Evolutionary conservation across 805 yeast species (phyloP).

Genomic region (Myxozyma nipponensis): DNA sequence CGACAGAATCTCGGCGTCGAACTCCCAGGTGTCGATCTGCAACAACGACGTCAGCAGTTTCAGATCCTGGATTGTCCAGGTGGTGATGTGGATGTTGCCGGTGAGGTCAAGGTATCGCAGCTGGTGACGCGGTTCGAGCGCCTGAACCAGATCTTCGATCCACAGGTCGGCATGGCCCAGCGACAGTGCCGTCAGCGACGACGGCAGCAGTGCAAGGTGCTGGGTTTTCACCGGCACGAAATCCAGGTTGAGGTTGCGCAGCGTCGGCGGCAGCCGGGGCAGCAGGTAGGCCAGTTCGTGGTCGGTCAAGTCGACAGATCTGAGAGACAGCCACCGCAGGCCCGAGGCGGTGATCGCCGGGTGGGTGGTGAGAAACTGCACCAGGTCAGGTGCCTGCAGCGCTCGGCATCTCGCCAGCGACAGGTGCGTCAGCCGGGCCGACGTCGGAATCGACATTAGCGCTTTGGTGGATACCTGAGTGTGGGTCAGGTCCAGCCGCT

Average conservation of each 20-base stretch:
- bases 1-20: constrained; percentile 35
- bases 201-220: constrained; percentile 36
- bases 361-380: constrained; percentile 66
- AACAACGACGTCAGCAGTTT: constrained; percentile 46
- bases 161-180: constrained; percentile 35
- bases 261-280: constrained; percentile 41
- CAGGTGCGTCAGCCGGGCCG: constrained; percentile 66
- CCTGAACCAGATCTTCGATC: constrained; percentile 29
- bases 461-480: constrained; percentile 69
- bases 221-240: constrained; percentile 55
- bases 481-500: constrained; percentile 73
- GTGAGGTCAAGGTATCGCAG: constrained; percentile 63
- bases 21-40: constrained; percentile 61
- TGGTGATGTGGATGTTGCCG: constrained; percentile 55
- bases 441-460: constrained; percentile 51
- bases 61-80: constrained; percentile 56
- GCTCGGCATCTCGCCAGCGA: constrained; percentile 43
- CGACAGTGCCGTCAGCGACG: constrained; percentile 33
- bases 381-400: constrained; percentile 60
- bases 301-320: constrained; percentile 52
- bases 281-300: constrained; percentile 50
- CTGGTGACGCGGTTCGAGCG: constrained; percentile 30
- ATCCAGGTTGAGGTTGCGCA: constrained; percentile 55
- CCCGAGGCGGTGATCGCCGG: constrained; percentile 46
- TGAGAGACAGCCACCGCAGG: constrained; percentile 63